Conservation (phyloP, 768 basidiomycete genomes). For the Rhizopogon vinicolor region DNA sequence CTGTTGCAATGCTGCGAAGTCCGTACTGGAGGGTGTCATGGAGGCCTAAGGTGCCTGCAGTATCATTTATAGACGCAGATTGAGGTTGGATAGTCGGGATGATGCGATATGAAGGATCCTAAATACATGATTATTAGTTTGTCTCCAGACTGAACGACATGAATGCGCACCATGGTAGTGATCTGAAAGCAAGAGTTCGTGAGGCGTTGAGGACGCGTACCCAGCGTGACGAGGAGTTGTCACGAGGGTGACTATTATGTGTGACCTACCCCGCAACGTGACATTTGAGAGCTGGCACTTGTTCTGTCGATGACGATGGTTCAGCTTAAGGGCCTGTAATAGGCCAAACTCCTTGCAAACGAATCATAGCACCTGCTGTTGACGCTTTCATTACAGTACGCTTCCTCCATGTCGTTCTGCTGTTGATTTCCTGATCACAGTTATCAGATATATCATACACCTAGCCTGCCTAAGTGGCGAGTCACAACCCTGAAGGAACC, state of each 20-base stretch:
- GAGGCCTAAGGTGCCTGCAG: slow-evolving; percentile 70
- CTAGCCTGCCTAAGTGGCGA: not conserved
- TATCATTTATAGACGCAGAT: slow-evolving; percentile 62
- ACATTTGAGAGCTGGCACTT: slow-evolving; percentile 2
- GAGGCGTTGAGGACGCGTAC: slow-evolving; percentile 9
- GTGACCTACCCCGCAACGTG: slow-evolving; percentile 23
- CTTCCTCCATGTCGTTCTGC: not conserved
- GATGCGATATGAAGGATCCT: slow-evolving; percentile 55
- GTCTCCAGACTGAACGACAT: not conserved
- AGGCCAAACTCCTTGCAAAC: not conserved
- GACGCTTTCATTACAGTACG: not conserved
- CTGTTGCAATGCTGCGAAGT: slow-evolving; percentile 72
- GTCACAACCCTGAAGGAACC: not conserved
- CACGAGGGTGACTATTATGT: slow-evolving; percentile 17
- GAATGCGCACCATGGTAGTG: slow-evolving; percentile 17
- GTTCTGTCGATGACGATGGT: not conserved
- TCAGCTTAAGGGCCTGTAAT: slow-evolving; percentile 2
- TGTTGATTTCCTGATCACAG: not conserved
- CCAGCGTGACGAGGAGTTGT: slow-evolving; percentile 3
- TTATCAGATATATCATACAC: not conserved
- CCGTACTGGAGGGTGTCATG: slow-evolving; percentile 90
- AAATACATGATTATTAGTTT: not conserved
- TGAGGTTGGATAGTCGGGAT: slow-evolving; percentile 53
- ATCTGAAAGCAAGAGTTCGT: slow-evolving; percentile 1
- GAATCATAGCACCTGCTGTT: not conserved